Conservation (phyloP, 1,284 basidiomycete genomes). For the Termitomyces sp. region DNA sequence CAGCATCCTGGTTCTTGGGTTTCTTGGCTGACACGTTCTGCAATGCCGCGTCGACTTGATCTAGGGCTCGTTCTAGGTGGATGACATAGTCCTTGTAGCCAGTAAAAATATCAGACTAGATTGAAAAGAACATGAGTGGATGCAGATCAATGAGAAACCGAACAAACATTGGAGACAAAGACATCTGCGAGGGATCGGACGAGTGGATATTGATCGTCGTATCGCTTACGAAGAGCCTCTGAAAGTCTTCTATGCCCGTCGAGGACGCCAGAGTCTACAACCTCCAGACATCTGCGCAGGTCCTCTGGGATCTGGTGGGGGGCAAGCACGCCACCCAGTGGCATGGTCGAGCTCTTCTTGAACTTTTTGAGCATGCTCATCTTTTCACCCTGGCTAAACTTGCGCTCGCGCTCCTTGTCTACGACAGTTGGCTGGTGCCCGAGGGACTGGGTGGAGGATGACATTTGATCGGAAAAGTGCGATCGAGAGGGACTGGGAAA, state of each 20-base stretch:
- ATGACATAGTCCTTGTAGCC: conserved; percentile 91
- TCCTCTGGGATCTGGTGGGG: conserved; percentile 82
- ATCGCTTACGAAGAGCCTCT: conserved; percentile 78
- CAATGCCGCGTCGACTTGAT: conserved; percentile 80
- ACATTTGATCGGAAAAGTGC: conserved; percentile 74
- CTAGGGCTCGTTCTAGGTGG: conserved; percentile 84
- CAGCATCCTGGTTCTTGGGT: conserved; percentile 73
- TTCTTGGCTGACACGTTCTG: conserved; percentile 65
- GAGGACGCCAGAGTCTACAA: conserved; percentile 78
- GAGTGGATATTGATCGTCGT: conserved; percentile 90
- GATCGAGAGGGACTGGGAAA: conserved; percentile 63
- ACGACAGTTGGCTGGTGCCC: conserved; percentile 54
- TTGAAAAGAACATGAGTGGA: conserved; percentile 14
- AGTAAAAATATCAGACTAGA: conserved; percentile 83
- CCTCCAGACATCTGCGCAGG: conserved; percentile 77
- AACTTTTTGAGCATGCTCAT: conserved; percentile 59
- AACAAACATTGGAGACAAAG: conserved; percentile 84
- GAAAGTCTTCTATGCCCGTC: conserved; percentile 83
- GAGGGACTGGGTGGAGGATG: conserved; percentile 69
- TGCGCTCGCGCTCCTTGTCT: conserved; percentile 39
- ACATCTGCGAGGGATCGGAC: conserved; percentile 90
- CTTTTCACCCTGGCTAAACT: conserved; percentile 38
- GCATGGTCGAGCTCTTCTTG: conserved; percentile 54
- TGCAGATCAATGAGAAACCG: conserved; percentile 6
- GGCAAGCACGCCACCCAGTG: conserved; percentile 52